A percentile compares a stretch with the other conserved stretches of the same genome.
Evolutionary conservation across 345 rosid genomes (phyloP).

Genomic region (Citrus hindsii): DNA sequence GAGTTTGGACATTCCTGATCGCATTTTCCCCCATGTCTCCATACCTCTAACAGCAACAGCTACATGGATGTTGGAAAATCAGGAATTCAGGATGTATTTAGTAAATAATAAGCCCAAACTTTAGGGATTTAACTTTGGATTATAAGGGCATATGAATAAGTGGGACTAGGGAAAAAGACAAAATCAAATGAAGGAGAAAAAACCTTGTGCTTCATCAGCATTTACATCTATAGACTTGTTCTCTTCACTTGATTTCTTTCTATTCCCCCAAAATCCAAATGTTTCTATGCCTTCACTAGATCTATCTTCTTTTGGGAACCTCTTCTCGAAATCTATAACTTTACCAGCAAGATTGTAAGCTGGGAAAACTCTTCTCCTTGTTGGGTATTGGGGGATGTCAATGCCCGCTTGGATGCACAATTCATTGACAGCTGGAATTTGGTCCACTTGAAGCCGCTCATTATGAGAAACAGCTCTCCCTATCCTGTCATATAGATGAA

Average conservation of each 20-base stretch:
- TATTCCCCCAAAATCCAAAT: slow-evolving; percentile 47
- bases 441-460: slow-evolving; percentile 42
- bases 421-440: slow-evolving; percentile 48
- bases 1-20: slow-evolving; percentile 34
- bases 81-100: not conserved
- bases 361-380: slow-evolving; percentile 42
- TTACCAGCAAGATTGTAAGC: slow-evolving; percentile 38
- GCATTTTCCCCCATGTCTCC: slow-evolving; percentile 43
- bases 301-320: slow-evolving; percentile 44
- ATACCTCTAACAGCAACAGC: slow-evolving; percentile 33
- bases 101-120: not conserved
- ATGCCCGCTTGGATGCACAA: slow-evolving; percentile 52
- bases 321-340: slow-evolving; percentile 42
- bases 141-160: not conserved
- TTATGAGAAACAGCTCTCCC: slow-evolving; percentile 54
- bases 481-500: slow-evolving; percentile 51
- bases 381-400: slow-evolving; percentile 43
- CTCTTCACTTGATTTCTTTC: slow-evolving; percentile 15
- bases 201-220: slow-evolving; percentile 28
- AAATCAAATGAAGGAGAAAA: not conserved
- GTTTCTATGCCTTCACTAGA: slow-evolving; percentile 32
- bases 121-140: not conserved
- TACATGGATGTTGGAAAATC: not conserved
- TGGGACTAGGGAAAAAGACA: not conserved
- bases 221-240: slow-evolving; percentile 6